These are phyloP conservation scores for Venturiaceae sp. DNA, from an alignment of 2,329 filamentous ascomycete species.

Conservation along the genomic window DNA sequence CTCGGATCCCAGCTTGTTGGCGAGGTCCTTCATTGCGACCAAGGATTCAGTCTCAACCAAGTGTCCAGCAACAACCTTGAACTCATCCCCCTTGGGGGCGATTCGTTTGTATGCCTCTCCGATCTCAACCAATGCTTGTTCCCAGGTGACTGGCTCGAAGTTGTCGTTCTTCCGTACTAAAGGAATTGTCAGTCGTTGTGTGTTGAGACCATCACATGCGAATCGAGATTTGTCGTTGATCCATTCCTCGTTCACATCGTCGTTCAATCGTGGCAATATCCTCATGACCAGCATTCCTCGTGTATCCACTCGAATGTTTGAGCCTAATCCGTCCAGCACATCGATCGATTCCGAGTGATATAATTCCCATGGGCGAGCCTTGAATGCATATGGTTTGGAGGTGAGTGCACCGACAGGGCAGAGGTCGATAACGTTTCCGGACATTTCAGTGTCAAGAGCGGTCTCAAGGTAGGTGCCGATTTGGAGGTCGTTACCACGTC, in stretches of 20 bases:
- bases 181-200: conserved; percentile 87
- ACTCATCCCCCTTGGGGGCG: conserved; percentile 80
- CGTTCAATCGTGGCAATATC: conserved; percentile 83
- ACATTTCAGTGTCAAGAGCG: conserved; percentile 88
- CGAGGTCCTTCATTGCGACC: conserved; percentile 93
- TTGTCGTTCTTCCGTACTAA: conserved; percentile 80
- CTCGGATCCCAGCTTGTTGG: conserved; percentile 92
- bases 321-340: conserved; percentile 84
- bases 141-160: conserved; percentile 90
- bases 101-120: conserved; percentile 69
- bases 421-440: conserved; percentile 94
- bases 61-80: conserved; percentile 89
- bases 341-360: conserved; percentile 95
- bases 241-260: conserved; percentile 99
- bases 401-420: conserved; percentile 95
- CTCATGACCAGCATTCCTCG: conserved; percentile 95
- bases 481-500: conserved; percentile 93
- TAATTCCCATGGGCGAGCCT: conserved; percentile 91
- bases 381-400: conserved; percentile 96
- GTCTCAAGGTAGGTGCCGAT: conserved; percentile 97
- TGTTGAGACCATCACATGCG: conserved; percentile 92
- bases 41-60: conserved; percentile 87
- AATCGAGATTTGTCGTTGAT: conserved; percentile 98
- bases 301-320: conserved; percentile 88
- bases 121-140: conserved; percentile 87